Base-by-base conservation (phyloP, 768 basidiomycete genomes). In the Fomitopsis serialis region DNA sequence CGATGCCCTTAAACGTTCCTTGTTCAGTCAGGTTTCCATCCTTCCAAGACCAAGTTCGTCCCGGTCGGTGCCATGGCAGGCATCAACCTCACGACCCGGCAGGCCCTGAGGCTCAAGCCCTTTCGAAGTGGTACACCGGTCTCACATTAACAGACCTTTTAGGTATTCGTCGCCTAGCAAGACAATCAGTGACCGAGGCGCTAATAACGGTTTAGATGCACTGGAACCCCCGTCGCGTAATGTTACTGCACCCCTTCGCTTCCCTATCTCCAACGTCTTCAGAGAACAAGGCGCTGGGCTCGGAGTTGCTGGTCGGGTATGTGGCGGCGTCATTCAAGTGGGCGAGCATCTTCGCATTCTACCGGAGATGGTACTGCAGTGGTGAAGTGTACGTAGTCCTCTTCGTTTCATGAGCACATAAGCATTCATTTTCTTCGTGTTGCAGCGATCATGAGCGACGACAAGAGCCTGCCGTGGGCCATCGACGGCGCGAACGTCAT, bases 251-350 rank as follows among this genome's bases (percentile, higher is more conserved):
- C 86, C 95, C 0, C 68, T 96, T 22, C 82, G 97, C 35, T 76
- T 98, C 43, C 97, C 97, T 0, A 81, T 98, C 21, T 89, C 93
- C 12, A 98, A 99, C 66, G 91, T 98, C 3, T 98, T 96, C 77
- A 95, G 87, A 68, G 89, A 90, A 3, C 86, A 87, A 63, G 82
- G 85, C 15, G 82, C 89, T 2, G 81, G 88, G 2, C 82, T 81
- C 4, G 89, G 84, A 0, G 82, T 98, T 0, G 80, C 86, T 22
- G 97, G 97, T 17, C 74, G 94, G 47, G 72, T 98, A 42, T 90
- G 85, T 61, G 84, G 87, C 42, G 97, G 97, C 5, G 75, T 98
- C 35, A 78, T 98, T 3, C 95, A 98, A 69, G 88, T 94, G 2
- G 96, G 97, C 2, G 95, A 98, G 72, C 77, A 81, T 37, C 61